phyloP scores from a whole-genome alignment of 2,329 filamentous ascomycete genomes.

The Alternaria viburni region DNA sequence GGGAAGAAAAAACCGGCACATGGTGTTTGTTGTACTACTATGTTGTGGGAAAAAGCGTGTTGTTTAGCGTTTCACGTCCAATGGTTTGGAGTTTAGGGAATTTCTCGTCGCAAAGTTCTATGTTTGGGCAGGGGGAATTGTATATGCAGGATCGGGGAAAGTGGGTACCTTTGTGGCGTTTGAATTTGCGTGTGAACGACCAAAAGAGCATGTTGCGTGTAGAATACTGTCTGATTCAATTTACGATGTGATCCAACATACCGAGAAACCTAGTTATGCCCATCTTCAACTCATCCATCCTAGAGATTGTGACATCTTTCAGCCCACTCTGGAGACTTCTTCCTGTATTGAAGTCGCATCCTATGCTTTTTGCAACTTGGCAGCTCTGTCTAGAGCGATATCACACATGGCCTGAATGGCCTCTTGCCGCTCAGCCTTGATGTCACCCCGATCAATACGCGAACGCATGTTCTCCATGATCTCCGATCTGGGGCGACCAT shows the following conservation, averaged over 20 bases:
- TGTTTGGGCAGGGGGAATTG: background rate
- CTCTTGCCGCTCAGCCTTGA: constrained; percentile 71
- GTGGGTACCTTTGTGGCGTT: background rate
- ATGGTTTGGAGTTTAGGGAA: background rate
- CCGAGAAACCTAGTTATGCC: background rate
- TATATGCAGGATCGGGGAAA: background rate
- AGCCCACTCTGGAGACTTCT: background rate
- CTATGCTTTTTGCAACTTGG: constrained; percentile 55
- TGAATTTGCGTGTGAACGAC: accelerated
- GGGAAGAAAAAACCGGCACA: accelerated
- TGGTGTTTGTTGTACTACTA: background rate
- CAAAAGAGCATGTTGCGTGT: background rate
- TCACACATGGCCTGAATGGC: constrained; percentile 89
- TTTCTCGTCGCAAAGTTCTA: background rate
- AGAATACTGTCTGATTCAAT: background rate
- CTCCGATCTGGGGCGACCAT: constrained; percentile 73
- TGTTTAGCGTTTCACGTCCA: background rate
- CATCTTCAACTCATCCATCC: background rate
- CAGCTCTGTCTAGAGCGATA: constrained; percentile 81
- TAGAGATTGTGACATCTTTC: background rate
- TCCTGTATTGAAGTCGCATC: background rate
- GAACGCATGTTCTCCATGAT: constrained; percentile 83
- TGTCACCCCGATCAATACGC: constrained; percentile 73
- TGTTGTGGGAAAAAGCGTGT: background rate
- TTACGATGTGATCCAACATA: background rate